Conservation (phyloP, 2,329 filamentous ascomycete species). For the Paraconiothyrium brasiliense region DNA sequence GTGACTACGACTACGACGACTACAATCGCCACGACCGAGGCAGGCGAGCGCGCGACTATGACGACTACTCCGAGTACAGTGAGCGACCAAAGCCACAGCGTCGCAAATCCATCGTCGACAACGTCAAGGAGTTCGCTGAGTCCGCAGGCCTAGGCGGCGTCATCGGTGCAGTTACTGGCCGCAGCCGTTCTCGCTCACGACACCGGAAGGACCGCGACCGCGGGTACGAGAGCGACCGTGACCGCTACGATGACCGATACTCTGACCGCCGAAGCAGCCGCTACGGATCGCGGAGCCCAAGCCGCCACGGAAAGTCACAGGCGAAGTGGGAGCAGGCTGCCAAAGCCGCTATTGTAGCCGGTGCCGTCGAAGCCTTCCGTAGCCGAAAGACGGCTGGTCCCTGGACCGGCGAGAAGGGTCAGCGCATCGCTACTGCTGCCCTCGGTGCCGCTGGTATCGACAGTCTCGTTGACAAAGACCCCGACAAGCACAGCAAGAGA, state of each 20-base stretch:
- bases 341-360: conserved; percentile 88
- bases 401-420: conserved; percentile 92
- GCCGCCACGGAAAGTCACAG: conserved; percentile 69
- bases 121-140: conserved; percentile 63
- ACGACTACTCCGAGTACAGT: conserved; percentile 59
- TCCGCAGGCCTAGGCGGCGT: conserved; percentile 67
- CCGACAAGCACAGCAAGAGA: conserved; percentile 78
- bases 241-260: conserved; percentile 40
- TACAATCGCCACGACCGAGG: conserved; percentile 52
- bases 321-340: conserved; percentile 76
- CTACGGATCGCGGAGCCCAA: conserved; percentile 63
- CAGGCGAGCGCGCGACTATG: conserved; percentile 58
- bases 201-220: conserved; percentile 61
- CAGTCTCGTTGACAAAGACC: conserved; percentile 72
- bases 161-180: conserved; percentile 59
- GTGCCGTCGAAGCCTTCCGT: conserved; percentile 90
- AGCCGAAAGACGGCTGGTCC: conserved; percentile 87
- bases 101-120: conserved; percentile 67
- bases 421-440: conserved; percentile 88
- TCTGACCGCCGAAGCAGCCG: conserved; percentile 50
- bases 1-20: conserved; percentile 66
- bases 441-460: conserved; percentile 87
- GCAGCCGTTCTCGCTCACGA: conserved; percentile 71
- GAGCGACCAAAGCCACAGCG: conserved; percentile 56
- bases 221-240: conserved; percentile 57